phyloP scores from a whole-genome alignment of 768 basidiomycete genomes.

The Pluteus cervinus region DNA sequence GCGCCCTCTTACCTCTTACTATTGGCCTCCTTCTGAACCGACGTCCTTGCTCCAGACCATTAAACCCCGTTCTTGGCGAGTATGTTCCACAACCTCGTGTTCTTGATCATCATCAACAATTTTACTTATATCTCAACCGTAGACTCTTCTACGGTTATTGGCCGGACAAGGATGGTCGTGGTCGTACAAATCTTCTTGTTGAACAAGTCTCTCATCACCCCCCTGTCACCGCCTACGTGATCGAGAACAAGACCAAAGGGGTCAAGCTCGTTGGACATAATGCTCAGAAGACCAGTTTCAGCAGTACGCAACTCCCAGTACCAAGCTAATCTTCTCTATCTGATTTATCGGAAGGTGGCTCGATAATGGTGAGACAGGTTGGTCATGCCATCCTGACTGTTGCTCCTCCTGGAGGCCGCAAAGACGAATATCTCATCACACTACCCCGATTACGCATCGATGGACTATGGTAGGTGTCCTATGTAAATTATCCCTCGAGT shows the following conservation, averaged over 20 bases:
- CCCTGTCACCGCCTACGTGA: slow-evolving; percentile 81
- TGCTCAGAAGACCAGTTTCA: slow-evolving; percentile 95
- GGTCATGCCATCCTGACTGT: slow-evolving; percentile 87
- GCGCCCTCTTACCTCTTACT: slow-evolving; percentile 16
- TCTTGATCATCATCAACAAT: not conserved
- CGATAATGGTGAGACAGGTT: slow-evolving; percentile 88
- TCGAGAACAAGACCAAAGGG: slow-evolving; percentile 76
- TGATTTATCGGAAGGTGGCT: slow-evolving; percentile 38
- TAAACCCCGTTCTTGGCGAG: slow-evolving; percentile 96
- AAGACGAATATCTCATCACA: slow-evolving; percentile 76
- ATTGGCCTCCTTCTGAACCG: not conserved
- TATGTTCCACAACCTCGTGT: slow-evolving; percentile 30
- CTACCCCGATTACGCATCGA: slow-evolving; percentile 90
- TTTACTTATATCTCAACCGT: slow-evolving; percentile 3
- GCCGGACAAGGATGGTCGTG: slow-evolving; percentile 70
- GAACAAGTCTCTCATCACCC: slow-evolving; percentile 98
- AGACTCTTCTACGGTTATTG: slow-evolving; percentile 87
- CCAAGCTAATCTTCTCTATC: not conserved
- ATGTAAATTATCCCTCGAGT: not conserved
- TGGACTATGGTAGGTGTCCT: slow-evolving; percentile 62
- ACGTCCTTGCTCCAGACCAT: slow-evolving; percentile 48
- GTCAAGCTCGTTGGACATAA: slow-evolving; percentile 79
- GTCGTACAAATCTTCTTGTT: slow-evolving; percentile 78
- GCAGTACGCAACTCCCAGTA: slow-evolving; percentile 35
- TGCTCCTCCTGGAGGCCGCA: slow-evolving; percentile 40